phyloP scores from a whole-genome alignment of 345 rosid genomes.

The Eutrema heterophyllum region DNA sequence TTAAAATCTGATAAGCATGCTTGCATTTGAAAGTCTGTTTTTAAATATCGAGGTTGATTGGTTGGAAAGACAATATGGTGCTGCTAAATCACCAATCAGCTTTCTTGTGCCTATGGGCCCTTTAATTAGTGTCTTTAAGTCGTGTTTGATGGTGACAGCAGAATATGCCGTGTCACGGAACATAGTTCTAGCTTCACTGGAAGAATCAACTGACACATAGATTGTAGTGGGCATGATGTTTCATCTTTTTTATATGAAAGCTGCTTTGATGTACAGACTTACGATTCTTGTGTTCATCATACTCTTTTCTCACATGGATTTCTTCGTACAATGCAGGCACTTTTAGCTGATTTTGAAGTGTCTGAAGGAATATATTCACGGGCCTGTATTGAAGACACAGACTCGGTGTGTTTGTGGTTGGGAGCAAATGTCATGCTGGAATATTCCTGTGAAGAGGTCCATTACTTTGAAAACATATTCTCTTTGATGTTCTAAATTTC shows the following conservation, averaged over 20 bases:
- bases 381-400: conserved; percentile 61
- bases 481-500: background rate
- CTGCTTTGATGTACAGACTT: background rate
- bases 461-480: conserved; percentile 13
- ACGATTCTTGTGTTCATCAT: background rate
- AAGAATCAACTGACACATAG: background rate
- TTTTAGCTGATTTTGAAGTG: conserved; percentile 86
- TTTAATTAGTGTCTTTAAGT: background rate
- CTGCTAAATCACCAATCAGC: background rate
- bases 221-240: background rate
- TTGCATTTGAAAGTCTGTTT: conserved; percentile 1
- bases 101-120: background rate
- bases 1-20: background rate
- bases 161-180: conserved; percentile 10
- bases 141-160: conserved; percentile 7
- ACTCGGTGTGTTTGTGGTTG: conserved; percentile 87
- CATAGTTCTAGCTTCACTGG: conserved; percentile 7
- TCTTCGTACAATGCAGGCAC: conserved; percentile 39
- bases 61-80: background rate
- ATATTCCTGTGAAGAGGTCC: conserved; percentile 85
- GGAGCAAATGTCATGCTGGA: conserved; percentile 98
- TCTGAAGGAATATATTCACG: conserved; percentile 92
- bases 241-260: conserved; percentile 3
- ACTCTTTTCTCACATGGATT: background rate
- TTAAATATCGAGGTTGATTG: background rate